Evolutionary conservation across 805 yeast species (phyloP).

Genomic region (Saturnispora mendoncae): DNA sequence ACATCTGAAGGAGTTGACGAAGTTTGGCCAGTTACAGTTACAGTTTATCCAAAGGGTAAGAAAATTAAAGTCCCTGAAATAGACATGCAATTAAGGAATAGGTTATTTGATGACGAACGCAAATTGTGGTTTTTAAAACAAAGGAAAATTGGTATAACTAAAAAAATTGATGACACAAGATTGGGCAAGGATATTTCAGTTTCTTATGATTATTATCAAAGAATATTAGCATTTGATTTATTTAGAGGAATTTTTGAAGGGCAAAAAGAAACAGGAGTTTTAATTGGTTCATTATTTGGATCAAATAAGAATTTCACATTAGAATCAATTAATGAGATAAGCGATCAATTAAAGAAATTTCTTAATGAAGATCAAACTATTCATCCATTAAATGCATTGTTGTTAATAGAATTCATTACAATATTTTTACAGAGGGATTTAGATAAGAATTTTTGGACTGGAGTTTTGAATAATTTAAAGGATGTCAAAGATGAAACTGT

Average conservation of each 20-base stretch:
- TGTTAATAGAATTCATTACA: constrained; percentile 6
- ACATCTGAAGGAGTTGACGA: constrained; percentile 6
- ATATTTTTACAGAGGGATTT: constrained; percentile 6
- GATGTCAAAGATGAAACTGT: background rate
- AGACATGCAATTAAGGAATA: background rate
- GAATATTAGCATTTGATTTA: constrained; percentile 10
- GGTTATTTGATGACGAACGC: constrained; percentile 7
- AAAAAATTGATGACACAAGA: background rate
- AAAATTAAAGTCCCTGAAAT: constrained; percentile 1
- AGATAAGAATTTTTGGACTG: background rate
- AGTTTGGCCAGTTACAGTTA: constrained; percentile 8
- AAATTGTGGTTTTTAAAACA: constrained; percentile 9
- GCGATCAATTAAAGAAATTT: background rate
- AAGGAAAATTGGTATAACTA: constrained; percentile 1
- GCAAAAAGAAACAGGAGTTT: constrained; percentile 2
- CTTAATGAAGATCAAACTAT: background rate
- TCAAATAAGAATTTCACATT: constrained; percentile 3
- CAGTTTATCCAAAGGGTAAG: constrained; percentile 14
- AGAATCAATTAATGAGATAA: constrained; percentile 5
- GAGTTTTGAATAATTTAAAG: background rate
- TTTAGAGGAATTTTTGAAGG: constrained; percentile 12
- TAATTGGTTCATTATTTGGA: constrained; percentile 8
- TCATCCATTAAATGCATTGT: background rate
- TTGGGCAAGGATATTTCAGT: background rate
- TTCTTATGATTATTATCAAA: constrained; percentile 9